A percentile compares a stretch with the other conserved stretches of the same genome.
These are phyloP conservation scores for Strobilomyces confusus DNA, from an alignment of 768 basidiomycete genomes.

Conservation along the genomic window DNA sequence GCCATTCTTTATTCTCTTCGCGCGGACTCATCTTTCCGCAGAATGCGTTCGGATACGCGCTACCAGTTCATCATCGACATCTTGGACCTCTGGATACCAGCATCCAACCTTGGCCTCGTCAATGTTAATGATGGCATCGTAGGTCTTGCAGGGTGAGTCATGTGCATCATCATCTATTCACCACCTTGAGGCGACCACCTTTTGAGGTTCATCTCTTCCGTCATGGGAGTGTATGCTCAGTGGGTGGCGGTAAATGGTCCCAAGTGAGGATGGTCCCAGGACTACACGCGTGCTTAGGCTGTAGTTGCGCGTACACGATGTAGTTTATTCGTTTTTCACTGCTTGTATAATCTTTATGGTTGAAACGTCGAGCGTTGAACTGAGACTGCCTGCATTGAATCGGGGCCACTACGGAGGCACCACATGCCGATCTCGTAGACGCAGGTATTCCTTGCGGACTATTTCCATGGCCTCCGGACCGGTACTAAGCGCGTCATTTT, in stretches of 20 bases:
- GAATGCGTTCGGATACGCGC: slow-evolving; percentile 60
- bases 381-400: not conserved
- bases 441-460: slow-evolving; percentile 70
- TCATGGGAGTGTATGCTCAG: slow-evolving; percentile 65
- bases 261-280: slow-evolving; percentile 29
- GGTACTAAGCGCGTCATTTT: slow-evolving; percentile 42
- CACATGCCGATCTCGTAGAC: slow-evolving; percentile 44
- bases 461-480: slow-evolving; percentile 70
- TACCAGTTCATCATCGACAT: slow-evolving; percentile 82
- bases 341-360: not conserved
- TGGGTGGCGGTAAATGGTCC: slow-evolving; percentile 52
- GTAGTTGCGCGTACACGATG: slow-evolving; percentile 1
- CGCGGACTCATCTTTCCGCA: slow-evolving; percentile 25
- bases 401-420: not conserved
- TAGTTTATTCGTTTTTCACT: slow-evolving; percentile 7
- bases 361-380: not conserved
- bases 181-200: slow-evolving; percentile 2
- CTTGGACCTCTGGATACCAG: slow-evolving; percentile 88
- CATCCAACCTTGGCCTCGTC: slow-evolving; percentile 71
- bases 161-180: not conserved
- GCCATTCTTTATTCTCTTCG: not conserved
- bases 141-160: slow-evolving; percentile 77
- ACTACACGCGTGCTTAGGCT: not conserved
- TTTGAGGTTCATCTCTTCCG: slow-evolving; percentile 62
- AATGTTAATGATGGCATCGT: slow-evolving; percentile 80